Conservation (phyloP, 176 grass and related monocot species). For the Carex parvula region DNA sequence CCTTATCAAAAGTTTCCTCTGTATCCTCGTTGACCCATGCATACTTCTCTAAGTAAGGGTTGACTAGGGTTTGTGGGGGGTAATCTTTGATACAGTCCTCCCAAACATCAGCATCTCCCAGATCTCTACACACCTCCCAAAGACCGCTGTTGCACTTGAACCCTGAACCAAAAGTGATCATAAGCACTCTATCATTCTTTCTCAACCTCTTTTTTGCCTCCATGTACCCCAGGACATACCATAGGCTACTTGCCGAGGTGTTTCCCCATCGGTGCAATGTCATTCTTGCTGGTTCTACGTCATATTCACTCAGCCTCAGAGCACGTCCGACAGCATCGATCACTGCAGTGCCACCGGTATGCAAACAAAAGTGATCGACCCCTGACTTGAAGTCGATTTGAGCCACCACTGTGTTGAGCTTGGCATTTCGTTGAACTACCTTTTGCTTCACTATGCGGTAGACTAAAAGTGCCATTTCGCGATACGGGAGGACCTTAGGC, state of each 20-base stretch:
- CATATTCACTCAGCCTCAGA: conserved; percentile 40
- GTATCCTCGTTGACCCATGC: conserved; percentile 67
- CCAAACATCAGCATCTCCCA: conserved; percentile 56
- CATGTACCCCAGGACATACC: conserved; percentile 93
- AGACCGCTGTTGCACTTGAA: conserved; percentile 94
- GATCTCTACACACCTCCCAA: conserved; percentile 66
- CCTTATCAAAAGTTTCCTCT: conserved; percentile 29
- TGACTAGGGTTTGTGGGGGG: conserved; percentile 55
- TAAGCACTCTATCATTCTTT: conserved; percentile 56
- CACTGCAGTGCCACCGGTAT: conserved; percentile 77
- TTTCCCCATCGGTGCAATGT: conserved; percentile 93
- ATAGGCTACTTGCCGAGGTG: conserved; percentile 88
- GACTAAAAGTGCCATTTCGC: conserved; percentile 42
- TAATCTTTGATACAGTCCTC: conserved; percentile 62
- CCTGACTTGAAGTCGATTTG: conserved; percentile 74
- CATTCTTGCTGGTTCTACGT: conserved; percentile 79
- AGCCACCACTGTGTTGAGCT: background rate
- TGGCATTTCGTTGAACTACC: conserved; percentile 16
- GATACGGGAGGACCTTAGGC: conserved; percentile 50
- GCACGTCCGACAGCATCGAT: conserved; percentile 62
- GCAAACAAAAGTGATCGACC: conserved; percentile 89
- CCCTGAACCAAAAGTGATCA: conserved; percentile 77
- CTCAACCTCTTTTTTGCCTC: conserved; percentile 64
- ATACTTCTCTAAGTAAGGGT: conserved; percentile 76
- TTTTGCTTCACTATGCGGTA: conserved; percentile 38